phyloP scores from a whole-genome alignment of 306 rosid species.

The Abrus pulchellus region DNA sequence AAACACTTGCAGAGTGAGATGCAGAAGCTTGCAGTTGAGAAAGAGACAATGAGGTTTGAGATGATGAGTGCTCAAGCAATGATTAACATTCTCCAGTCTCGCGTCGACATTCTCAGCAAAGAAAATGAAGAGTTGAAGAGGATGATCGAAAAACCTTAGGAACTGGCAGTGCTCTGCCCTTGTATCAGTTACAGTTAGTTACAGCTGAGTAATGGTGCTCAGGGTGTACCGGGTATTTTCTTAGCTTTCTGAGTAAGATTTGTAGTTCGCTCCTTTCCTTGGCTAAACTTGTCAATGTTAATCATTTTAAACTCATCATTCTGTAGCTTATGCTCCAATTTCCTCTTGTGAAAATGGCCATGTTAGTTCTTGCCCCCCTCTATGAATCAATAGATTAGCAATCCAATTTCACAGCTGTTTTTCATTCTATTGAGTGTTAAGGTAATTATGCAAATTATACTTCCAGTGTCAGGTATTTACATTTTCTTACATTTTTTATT shows the following conservation, averaged over 20 bases:
- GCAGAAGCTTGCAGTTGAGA: conserved; percentile 72
- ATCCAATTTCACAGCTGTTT: background rate
- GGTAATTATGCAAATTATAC: background rate
- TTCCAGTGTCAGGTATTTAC: background rate
- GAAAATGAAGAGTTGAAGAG: conserved; percentile 79
- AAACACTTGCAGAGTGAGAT: conserved; percentile 74
- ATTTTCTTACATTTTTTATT: background rate
- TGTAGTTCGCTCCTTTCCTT: conserved; percentile 50
- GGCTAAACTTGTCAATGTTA: conserved; percentile 42
- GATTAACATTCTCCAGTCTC: conserved; percentile 84
- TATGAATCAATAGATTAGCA: conserved; percentile 26
- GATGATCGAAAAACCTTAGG: conserved; percentile 41
- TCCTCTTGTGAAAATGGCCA: conserved; percentile 45
- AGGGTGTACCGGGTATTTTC: conserved; percentile 37
- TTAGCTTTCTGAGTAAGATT: conserved; percentile 43
- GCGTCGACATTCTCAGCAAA: conserved; percentile 67
- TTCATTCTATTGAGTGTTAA: background rate
- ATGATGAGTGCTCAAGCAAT: conserved; percentile 88
- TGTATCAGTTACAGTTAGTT: conserved; percentile 43
- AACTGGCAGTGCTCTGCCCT: conserved; percentile 10
- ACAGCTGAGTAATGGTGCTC: conserved; percentile 39
- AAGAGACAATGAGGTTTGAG: conserved; percentile 85
- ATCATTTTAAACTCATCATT: conserved; percentile 42
- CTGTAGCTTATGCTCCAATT: conserved; percentile 41
- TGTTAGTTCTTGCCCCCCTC: conserved; percentile 25